A percentile compares a stretch with the other conserved stretches of the same genome.
These are phyloP conservation scores for Suillus bovinus DNA, from an alignment of 768 basidiomycete genomes.

Conservation along the genomic window DNA sequence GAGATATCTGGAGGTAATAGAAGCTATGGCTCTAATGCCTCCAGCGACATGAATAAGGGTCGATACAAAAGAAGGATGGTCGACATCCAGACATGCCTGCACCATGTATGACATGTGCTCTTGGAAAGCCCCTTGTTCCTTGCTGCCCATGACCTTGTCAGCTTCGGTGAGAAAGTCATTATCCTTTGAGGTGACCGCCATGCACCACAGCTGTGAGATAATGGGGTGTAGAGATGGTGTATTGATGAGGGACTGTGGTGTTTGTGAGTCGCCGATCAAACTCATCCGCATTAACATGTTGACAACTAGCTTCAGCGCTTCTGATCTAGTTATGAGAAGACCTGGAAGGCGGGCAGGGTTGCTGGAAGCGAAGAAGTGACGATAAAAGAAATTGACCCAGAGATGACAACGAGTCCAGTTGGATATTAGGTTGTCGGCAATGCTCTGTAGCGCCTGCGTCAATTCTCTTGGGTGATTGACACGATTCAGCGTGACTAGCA, in stretches of 20 bases:
- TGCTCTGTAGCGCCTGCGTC: neutral
- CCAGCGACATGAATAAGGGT: slow-evolving; percentile 9
- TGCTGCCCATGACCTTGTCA: slow-evolving; percentile 7
- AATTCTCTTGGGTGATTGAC: neutral
- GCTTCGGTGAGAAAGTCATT: slow-evolving; percentile 2
- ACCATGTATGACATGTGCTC: slow-evolving; percentile 9
- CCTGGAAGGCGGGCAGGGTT: slow-evolving; percentile 4
- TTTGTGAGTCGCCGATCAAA: neutral
- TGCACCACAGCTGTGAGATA: slow-evolving; percentile 4
- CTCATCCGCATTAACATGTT: slow-evolving; percentile 7
- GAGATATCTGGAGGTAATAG: neutral
- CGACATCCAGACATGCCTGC: slow-evolving; percentile 5
- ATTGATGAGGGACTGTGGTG: slow-evolving; percentile 3
- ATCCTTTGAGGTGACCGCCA: slow-evolving; percentile 6
- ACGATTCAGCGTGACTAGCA: slow-evolving; percentile 5
- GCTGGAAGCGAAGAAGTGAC: slow-evolving; percentile 6
- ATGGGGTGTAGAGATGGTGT: slow-evolving; percentile 3
- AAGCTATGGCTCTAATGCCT: slow-evolving; percentile 1
- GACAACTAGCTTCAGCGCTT: slow-evolving; percentile 6
- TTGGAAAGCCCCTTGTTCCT: slow-evolving; percentile 6
- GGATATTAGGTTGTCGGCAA: neutral
- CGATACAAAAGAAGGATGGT: neutral
- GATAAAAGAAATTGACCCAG: slow-evolving; percentile 8
- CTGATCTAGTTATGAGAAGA: slow-evolving; percentile 7
- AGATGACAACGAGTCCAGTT: slow-evolving; percentile 5